phyloP scores from a whole-genome alignment of 164 flowering plant species.

The Nelumbo lutea region DNA sequence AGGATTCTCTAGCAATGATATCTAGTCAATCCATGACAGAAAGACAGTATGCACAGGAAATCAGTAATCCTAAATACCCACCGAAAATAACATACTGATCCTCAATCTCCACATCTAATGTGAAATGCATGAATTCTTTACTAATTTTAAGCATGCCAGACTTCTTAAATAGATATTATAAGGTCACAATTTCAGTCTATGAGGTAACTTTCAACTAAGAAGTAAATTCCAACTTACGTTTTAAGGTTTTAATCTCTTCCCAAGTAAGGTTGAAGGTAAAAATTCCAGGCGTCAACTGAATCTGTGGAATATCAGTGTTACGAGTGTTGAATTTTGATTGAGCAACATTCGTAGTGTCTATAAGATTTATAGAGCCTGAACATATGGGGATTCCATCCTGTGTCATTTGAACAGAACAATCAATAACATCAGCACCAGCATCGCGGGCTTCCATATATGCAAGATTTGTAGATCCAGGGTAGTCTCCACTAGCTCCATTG shows the following conservation, averaged over 20 bases:
- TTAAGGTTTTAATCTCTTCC: conserved; percentile 55
- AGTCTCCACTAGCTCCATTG: conserved; percentile 89
- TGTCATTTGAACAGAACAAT: conserved; percentile 34
- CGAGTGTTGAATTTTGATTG: conserved; percentile 35
- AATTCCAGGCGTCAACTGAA: conserved; percentile 40
- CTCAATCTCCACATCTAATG: too few species aligned
- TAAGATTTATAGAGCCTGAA: conserved; percentile 24
- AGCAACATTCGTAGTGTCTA: conserved; percentile 46
- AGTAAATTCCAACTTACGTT: conserved; percentile 49
- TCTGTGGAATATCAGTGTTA: conserved; percentile 32
- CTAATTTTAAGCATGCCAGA: too few species aligned
- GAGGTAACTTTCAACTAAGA: not conserved
- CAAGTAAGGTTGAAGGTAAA: conserved; percentile 65
- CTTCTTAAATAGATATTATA: too few species aligned
- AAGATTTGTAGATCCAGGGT: conserved; percentile 73
- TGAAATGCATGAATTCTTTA: too few species aligned
- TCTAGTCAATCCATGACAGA: too few species aligned
- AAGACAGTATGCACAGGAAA: too few species aligned
- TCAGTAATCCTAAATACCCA: too few species aligned
- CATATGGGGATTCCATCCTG: conserved; percentile 61
- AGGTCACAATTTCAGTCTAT: not conserved
- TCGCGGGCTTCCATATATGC: conserved; percentile 71
- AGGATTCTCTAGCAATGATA: too few species aligned
- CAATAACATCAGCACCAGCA: conserved; percentile 82
- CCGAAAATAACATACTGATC: too few species aligned